Evolutionary conservation across 2,329 filamentous ascomycete species (phyloP).

Genomic region (Stachybotrys echinatus): DNA sequence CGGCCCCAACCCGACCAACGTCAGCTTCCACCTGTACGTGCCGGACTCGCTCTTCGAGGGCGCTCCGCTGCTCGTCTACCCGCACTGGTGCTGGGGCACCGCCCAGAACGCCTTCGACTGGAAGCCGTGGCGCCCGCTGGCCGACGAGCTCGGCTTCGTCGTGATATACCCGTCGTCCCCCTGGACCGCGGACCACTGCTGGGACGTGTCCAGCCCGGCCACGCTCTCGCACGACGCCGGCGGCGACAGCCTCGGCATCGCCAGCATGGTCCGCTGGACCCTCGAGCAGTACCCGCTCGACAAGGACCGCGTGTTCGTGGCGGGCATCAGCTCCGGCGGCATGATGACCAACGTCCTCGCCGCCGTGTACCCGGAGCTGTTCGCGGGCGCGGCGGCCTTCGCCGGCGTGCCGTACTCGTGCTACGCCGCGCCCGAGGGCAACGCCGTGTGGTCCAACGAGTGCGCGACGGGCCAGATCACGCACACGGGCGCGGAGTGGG

Average conservation of each 20-base stretch:
- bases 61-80: conserved; percentile 49
- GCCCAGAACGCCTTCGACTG: conserved; percentile 42
- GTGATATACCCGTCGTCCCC: conserved; percentile 33
- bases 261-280: conserved; percentile 48
- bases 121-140: conserved; percentile 47
- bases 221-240: conserved; percentile 44
- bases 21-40: conserved; percentile 47
- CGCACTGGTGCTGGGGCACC: conserved; percentile 53
- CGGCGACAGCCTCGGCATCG: conserved; percentile 45
- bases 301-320: conserved; percentile 41
- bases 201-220: conserved; percentile 50
- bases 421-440: conserved; percentile 33
- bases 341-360: conserved; percentile 53
- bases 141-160: conserved; percentile 50
- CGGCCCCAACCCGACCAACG: conserved; percentile 38
- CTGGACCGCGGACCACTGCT: conserved; percentile 41
- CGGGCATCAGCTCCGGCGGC: conserved; percentile 44
- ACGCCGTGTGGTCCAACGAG: conserved; percentile 40
- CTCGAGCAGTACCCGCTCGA: conserved; percentile 40
- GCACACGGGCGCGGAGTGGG: conserved; percentile 27
- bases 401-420: conserved; percentile 40
- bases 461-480: conserved; percentile 22
- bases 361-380: conserved; percentile 47
- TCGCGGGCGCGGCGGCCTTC: conserved; percentile 43
- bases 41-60: conserved; percentile 33